These are phyloP conservation scores for Petrea volubilis DNA, from an alignment of 257 asterid genomes.

Conservation along the genomic window DNA sequence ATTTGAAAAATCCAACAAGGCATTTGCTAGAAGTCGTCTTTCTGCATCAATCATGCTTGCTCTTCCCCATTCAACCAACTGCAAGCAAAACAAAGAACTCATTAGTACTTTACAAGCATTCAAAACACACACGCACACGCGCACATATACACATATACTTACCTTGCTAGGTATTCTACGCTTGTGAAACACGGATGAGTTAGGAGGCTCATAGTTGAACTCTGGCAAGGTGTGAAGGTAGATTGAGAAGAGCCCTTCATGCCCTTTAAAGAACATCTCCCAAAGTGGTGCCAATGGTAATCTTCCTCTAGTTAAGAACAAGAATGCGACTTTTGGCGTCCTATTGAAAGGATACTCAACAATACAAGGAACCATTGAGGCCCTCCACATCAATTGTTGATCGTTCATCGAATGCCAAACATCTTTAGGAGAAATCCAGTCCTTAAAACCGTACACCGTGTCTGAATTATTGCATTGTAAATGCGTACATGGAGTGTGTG, in stretches of 20 bases:
- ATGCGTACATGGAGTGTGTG: conserved; percentile 26
- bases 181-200: conserved; percentile 68
- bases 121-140: not conserved
- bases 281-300: conserved; percentile 68
- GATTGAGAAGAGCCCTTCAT: conserved; percentile 61
- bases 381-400: conserved; percentile 65
- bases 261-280: conserved; percentile 78
- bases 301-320: conserved; percentile 67
- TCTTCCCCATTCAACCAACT: conserved; percentile 79
- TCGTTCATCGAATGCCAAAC: conserved; percentile 60
- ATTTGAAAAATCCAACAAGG: conserved; percentile 68
- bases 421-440: conserved; percentile 30
- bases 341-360: conserved; percentile 44
- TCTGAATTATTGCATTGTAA: conserved; percentile 19
- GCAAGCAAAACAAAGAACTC: not conserved
- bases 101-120: not conserved
- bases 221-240: conserved; percentile 66
- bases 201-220: conserved; percentile 40
- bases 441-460: not conserved
- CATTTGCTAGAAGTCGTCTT: conserved; percentile 69
- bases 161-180: conserved; percentile 79
- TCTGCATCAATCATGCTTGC: conserved; percentile 75
- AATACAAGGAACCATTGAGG: conserved; percentile 60
- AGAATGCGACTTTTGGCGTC: conserved; percentile 62
- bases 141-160: not conserved